phyloP scores from a whole-genome alignment of 2,329 filamentous ascomycete species.

The Corynespora cassiicola region DNA sequence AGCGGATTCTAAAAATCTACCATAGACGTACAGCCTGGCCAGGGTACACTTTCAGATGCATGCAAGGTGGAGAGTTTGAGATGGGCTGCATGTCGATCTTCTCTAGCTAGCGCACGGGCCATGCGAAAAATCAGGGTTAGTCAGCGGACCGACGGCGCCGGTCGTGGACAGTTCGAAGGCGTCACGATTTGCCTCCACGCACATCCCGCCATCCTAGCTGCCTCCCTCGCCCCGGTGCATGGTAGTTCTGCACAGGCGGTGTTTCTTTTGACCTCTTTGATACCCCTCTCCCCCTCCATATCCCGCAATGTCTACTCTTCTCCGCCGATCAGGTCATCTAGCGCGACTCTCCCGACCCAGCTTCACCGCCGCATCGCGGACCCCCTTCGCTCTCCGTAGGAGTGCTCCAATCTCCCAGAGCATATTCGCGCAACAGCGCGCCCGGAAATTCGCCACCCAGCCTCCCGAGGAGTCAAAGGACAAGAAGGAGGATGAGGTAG shows the following conservation, averaged over 20 bases:
- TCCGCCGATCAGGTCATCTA: conserved; percentile 71
- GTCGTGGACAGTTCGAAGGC: no score
- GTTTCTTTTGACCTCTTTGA: conserved; percentile 8
- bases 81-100: no score
- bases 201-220: conserved; percentile 18
- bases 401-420: conserved; percentile 50
- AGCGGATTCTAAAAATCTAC: no score
- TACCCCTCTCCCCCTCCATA: conserved; percentile 16
- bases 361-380: conserved; percentile 59
- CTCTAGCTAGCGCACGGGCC: no score
- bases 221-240: conserved; percentile 18
- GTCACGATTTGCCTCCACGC: conserved; percentile 9
- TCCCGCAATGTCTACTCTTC: conserved; percentile 69
- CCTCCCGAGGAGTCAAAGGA: conserved; percentile 41
- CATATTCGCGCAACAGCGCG: conserved; percentile 51
- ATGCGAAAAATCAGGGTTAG: no score
- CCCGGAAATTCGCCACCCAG: conserved; percentile 50
- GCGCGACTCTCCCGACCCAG: conserved; percentile 67
- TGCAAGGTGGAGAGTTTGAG: no score
- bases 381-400: conserved; percentile 45
- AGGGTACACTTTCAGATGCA: no score
- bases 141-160: no score
- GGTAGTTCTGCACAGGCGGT: conserved; percentile 15
- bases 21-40: no score
- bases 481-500: conserved; percentile 32